Evolutionary conservation across 202 grass and related monocot species (phyloP).

Genomic region (Brachypodium distachyon): DNA sequence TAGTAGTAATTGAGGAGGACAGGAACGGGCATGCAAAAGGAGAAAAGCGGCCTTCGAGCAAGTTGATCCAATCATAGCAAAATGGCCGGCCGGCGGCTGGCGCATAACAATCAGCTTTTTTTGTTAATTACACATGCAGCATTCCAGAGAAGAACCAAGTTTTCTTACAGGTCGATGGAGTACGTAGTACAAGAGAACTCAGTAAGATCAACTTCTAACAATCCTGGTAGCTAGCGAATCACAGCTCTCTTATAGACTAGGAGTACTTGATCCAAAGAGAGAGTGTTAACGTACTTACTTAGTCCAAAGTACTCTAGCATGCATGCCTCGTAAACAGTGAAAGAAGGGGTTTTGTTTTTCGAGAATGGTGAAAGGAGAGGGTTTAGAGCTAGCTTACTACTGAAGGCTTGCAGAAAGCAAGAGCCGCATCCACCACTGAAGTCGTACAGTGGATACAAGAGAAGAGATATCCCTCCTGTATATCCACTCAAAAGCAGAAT

Average conservation of each 20-base stretch:
- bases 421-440: neutral
- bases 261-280: too few relatives aligned
- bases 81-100: too few relatives aligned
- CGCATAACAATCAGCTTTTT: slow-evolving; percentile 9
- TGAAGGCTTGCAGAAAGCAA: slow-evolving; percentile 37
- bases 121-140: neutral
- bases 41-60: slow-evolving; percentile 18
- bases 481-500: slow-evolving; percentile 23
- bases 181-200: neutral
- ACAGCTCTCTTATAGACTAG: too few relatives aligned
- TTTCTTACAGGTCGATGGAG: neutral
- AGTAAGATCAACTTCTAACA: neutral
- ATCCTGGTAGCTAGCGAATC: neutral
- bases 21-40: neutral
- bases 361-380: too few relatives aligned
- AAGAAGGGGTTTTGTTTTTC: too few relatives aligned
- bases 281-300: too few relatives aligned
- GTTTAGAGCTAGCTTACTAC: neutral
- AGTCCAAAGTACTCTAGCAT: slow-evolving; percentile 16
- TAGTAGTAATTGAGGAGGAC: neutral
- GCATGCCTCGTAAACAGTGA: slow-evolving; percentile 24
- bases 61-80: slow-evolving; percentile 34
- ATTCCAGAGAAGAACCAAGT: neutral
- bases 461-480: slow-evolving; percentile 16
- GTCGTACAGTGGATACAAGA: neutral